Evolutionary conservation across 1,284 basidiomycete genomes (phyloP).

Genomic region (Fomitopsis betulina): DNA sequence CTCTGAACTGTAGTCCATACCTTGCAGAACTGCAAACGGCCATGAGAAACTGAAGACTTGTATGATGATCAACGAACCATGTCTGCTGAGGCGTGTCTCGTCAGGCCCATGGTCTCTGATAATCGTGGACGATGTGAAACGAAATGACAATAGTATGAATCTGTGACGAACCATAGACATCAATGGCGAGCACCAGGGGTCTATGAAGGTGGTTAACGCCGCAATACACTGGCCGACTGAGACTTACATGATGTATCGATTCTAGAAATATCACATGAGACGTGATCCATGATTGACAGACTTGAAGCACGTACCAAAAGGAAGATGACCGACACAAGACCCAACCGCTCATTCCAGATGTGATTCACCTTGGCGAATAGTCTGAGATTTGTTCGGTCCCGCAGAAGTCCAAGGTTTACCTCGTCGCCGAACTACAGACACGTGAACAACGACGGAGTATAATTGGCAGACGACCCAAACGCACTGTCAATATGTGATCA

Average conservation of each 20-base stretch:
- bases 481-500: constrained; percentile 27
- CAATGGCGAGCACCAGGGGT: constrained; percentile 25
- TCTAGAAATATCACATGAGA: constrained; percentile 13
- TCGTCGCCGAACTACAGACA: constrained; percentile 22
- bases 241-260: constrained; percentile 27
- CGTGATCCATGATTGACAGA: not conserved
- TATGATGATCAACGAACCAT: not conserved
- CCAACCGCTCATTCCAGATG: constrained; percentile 22
- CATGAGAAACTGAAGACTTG: not conserved
- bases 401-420: constrained; percentile 10
- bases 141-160: not conserved
- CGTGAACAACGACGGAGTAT: not conserved
- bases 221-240: not conserved
- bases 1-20: constrained; percentile 26
- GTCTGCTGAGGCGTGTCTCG: not conserved
- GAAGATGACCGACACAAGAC: constrained; percentile 27
- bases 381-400: not conserved
- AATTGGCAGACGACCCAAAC: not conserved
- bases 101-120: constrained; percentile 8
- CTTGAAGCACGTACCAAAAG: constrained; percentile 19
- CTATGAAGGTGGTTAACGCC: constrained; percentile 5
- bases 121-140: constrained; percentile 14
- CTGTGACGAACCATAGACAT: constrained; percentile 23
- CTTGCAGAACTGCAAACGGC: constrained; percentile 22
- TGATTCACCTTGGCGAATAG: constrained; percentile 17